Evolutionary conservation across 78 protist species (phyloP), one percentile per base, ranked within the genome.

Genomic region (Planoprotostelium fungivorum): DNA sequence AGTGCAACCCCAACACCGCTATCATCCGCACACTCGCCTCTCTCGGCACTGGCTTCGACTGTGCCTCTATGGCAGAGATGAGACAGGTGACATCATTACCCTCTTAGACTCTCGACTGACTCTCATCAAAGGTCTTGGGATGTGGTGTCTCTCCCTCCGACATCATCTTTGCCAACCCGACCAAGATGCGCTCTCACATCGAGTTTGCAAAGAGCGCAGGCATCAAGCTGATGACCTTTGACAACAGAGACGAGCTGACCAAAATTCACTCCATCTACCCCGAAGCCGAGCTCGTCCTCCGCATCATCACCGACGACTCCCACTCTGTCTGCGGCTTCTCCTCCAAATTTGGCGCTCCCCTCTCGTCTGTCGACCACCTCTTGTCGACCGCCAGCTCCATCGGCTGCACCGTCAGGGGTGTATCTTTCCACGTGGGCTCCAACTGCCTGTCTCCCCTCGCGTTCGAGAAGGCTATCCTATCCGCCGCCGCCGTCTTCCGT

Each of bases 371-470:
- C 51, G 38, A 34, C 37, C 92, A 63, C 51, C 93, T 96, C 51
- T 88, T 96, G 87, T 88, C 88, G 38, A 91, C 86, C 93, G 93
- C 96, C 1, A 90, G 84, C 36, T 95, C 88, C 35, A 89, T 94
- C 87, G 93, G 89, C 34, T 87, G 91, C 83, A 84, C 87, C 83
- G 93, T 96, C 28, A 96, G 90, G 29, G 97, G 98, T 38, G 96
- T 96, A 87, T 86, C 94, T 93, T 98, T 97, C 96, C 99, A 98
- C 93, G 98, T 97, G 34, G 99, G 99, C 38, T 86, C 94, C 86
- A 98, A 98, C 85, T 96, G 98, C 93, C 37, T n/a, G 39, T 91
- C 91, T 63, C 85, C 96, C 84, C 38, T 16, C 28, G 97, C 98
- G 29, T 98, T 89, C 86, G 95, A n/a, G 35, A 34, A 93, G 10